phyloP scores from a whole-genome alignment of 371 early-diverging fungal genomes.

The Fennellomyces sp. region DNA sequence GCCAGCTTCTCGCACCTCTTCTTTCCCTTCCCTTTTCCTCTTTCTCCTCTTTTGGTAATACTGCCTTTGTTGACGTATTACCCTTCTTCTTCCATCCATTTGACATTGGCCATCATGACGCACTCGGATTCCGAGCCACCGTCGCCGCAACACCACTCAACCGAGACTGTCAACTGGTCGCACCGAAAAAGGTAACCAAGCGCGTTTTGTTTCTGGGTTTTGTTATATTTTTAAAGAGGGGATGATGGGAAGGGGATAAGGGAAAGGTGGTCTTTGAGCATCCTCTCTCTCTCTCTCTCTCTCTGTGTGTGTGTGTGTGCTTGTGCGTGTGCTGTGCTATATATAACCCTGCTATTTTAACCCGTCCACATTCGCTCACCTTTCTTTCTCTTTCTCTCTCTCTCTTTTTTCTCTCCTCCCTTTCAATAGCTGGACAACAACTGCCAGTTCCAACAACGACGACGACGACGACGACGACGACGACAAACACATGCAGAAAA shows the following conservation, averaged over 20 bases:
- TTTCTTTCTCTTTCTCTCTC: too few species aligned
- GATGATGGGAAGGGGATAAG: neutral
- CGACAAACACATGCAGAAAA: slow-evolving; percentile 1
- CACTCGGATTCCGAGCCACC: slow-evolving; percentile 18
- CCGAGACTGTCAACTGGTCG: slow-evolving; percentile 3
- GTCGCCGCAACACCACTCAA: neutral
- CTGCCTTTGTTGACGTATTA: neutral
- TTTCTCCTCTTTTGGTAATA: neutral
- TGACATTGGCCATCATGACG: slow-evolving; percentile 6
- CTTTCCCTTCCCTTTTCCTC: slow-evolving; percentile 2
- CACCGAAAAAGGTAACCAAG: slow-evolving; percentile 16
- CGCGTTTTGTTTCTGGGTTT: slow-evolving; percentile 10
- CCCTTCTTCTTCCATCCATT: neutral
- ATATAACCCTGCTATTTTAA: neutral
- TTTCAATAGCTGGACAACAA: neutral
- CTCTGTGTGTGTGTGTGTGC: slow-evolving; percentile 1
- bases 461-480: neutral
- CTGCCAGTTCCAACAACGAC: neutral
- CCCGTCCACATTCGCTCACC: too few species aligned
- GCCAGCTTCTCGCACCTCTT: neutral
- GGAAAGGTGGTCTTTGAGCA: too few species aligned
- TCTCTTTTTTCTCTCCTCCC: neutral
- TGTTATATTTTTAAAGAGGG: neutral
- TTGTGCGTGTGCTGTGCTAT: too few species aligned
- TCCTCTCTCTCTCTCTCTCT: too few species aligned